Percentiles rank a stretch among this genome's conserved stretches.
These are phyloP conservation scores for Boeremia exigua DNA, from an alignment of 2,329 filamentous ascomycete species.

Conservation along the genomic window DNA sequence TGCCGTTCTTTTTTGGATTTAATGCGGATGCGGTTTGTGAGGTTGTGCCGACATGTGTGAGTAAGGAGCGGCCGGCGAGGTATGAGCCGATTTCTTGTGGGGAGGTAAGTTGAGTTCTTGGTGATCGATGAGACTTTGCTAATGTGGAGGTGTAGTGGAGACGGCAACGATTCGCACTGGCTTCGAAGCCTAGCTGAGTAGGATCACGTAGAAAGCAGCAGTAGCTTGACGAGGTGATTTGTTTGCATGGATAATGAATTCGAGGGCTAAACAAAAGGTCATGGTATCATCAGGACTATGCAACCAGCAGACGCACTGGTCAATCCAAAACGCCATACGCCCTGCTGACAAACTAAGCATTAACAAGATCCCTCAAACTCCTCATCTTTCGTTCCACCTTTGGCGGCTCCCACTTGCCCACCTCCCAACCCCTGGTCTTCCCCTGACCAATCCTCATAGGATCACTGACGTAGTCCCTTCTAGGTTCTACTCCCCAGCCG, in stretches of 20 bases:
- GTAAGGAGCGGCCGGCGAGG: slow-evolving; percentile 53
- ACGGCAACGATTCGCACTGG: neutral
- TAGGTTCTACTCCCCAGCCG: slow-evolving; percentile 6
- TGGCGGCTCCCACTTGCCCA: slow-evolving; percentile 2
- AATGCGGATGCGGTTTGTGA: slow-evolving; percentile 59
- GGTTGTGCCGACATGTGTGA: slow-evolving; percentile 55
- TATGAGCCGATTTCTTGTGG: slow-evolving; percentile 50
- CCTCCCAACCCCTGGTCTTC: slow-evolving; percentile 8
- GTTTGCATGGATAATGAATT: neutral
- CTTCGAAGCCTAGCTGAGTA: neutral
- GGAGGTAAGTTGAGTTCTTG: neutral
- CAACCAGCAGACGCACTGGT: neutral
- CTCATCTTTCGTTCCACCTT: slow-evolving; percentile 18
- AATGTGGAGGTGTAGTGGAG: neutral
- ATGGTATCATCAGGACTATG: neutral
- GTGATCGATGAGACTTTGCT: neutral
- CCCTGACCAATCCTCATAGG: slow-evolving; percentile 1
- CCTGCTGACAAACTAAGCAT: neutral
- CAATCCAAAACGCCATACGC: neutral
- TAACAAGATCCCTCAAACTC: slow-evolving; percentile 26
- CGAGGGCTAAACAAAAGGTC: slow-evolving; percentile 15
- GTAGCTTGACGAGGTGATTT: too few species aligned
- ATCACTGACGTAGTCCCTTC: slow-evolving; percentile 2
- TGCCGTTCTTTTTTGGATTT: slow-evolving; percentile 65
- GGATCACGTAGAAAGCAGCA: too few species aligned